These are phyloP conservation scores for Triticum dicoccoides DNA, from an alignment of 176 grass and related monocot genomes.

Conservation along the genomic window DNA sequence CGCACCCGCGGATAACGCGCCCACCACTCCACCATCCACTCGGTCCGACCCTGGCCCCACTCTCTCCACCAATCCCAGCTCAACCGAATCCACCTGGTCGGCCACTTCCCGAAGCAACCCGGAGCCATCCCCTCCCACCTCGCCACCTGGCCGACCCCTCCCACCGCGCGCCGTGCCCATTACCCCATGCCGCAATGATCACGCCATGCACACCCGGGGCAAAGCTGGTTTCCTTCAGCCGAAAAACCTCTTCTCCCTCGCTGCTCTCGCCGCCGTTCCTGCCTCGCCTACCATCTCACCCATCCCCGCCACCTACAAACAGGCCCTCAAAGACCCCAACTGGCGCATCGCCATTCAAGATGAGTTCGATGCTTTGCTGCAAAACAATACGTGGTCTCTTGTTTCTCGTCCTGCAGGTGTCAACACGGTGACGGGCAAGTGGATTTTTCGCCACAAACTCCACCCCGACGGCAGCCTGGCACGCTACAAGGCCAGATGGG, in stretches of 20 bases:
- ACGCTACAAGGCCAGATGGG: background rate
- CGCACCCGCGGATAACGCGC: no score
- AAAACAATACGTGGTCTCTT: background rate
- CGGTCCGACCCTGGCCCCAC: no score
- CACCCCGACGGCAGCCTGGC: background rate
- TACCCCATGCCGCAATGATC: no score
- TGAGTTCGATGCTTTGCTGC: background rate
- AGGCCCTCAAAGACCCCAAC: background rate
- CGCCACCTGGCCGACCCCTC: no score
- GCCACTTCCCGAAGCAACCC: no score
- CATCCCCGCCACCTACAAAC: background rate
- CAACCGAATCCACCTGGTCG: no score
- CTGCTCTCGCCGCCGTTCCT: no score
- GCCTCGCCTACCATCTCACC: background rate
- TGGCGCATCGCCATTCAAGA: background rate
- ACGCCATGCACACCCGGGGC: background rate
- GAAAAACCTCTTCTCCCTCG: background rate
- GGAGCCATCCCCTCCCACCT: no score
- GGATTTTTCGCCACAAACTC: background rate
- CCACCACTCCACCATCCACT: no score
- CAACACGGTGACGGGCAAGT: background rate
- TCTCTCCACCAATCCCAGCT: no score
- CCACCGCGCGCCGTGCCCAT: no score
- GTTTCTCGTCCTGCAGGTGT: background rate
- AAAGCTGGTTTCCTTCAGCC: background rate